These are phyloP conservation scores for Elongisporangium prolatum DNA, from an alignment of 352 stramenopile genomes.

Conservation along the genomic window DNA sequence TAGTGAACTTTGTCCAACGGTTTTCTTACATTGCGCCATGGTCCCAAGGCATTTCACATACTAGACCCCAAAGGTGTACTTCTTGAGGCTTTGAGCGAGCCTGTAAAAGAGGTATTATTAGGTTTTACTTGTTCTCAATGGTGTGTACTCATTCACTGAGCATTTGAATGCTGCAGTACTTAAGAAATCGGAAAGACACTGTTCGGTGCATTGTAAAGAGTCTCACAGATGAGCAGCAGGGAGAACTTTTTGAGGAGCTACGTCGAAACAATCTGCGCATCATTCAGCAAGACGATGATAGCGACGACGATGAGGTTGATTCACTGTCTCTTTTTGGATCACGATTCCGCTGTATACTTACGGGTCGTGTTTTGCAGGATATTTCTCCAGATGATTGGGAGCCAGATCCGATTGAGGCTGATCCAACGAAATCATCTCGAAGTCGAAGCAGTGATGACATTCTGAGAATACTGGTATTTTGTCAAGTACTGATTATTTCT, in stretches of 20 bases:
- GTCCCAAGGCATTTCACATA: conserved; percentile 76
- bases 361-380: conserved; percentile 28
- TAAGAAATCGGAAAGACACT: conserved; percentile 92
- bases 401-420: conserved; percentile 82
- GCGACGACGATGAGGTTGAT: conserved; percentile 89
- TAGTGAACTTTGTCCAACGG: too few species aligned
- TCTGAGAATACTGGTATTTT: conserved; percentile 94
- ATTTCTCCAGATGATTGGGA: conserved; percentile 88
- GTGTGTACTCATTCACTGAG: neutral
- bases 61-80: conserved; percentile 92
- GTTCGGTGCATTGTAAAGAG: conserved; percentile 96
- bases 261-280: conserved; percentile 88
- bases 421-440: conserved; percentile 73
- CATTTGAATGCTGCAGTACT: conserved; percentile 53
- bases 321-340: neutral
- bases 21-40: neutral
- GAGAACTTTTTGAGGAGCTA: conserved; percentile 96
- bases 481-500: too few species aligned
- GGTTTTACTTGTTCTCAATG: too few species aligned
- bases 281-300: conserved; percentile 91
- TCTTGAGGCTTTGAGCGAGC: conserved; percentile 73
- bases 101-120: conserved; percentile 55
- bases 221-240: conserved; percentile 86
- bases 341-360: neutral
- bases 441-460: conserved; percentile 92